These are phyloP conservation scores for Marchantia paleacea DNA, from an alignment of 225 moss, liverwort and hornwort genomes.

Conservation along the genomic window DNA sequence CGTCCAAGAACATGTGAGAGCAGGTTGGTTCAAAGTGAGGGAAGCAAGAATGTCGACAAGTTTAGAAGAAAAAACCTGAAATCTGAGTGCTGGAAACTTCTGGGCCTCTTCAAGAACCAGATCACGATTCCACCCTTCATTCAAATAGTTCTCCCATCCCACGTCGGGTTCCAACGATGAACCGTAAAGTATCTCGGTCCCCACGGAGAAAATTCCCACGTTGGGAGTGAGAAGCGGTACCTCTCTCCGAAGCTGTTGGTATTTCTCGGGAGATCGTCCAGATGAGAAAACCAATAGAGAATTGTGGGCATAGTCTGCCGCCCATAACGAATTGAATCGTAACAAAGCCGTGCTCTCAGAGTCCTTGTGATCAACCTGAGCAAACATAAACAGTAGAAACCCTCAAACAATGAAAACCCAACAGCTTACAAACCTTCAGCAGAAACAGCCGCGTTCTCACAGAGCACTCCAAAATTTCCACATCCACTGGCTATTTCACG, in stretches of 20 bases:
- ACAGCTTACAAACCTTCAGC: background rate
- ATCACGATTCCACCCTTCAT: conserved; percentile 62
- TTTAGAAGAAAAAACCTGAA: conserved; percentile 42
- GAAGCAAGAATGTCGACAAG: background rate
- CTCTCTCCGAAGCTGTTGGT: conserved; percentile 51
- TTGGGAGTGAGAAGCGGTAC: conserved; percentile 62
- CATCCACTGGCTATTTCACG: too few species aligned
- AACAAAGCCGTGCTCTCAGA: conserved; percentile 44
- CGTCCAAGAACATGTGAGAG: background rate
- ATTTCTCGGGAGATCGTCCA: conserved; percentile 59
- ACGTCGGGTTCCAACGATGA: conserved; percentile 55
- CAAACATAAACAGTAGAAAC: background rate
- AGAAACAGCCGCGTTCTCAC: background rate
- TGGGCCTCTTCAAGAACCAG: conserved; percentile 60
- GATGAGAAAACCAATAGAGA: conserved; percentile 61
- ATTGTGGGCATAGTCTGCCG: conserved; percentile 61
- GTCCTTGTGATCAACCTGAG: conserved; percentile 63
- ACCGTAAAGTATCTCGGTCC: conserved; percentile 68
- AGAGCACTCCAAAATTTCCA: too few species aligned
- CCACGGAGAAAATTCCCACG: conserved; percentile 58
- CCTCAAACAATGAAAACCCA: background rate
- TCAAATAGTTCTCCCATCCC: conserved; percentile 51
- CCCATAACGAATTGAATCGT: conserved; percentile 63
- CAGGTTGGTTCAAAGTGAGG: background rate
- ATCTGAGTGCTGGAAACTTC: conserved; percentile 52